Percentiles rank a stretch among this genome's conserved stretches.
phyloP scores from a whole-genome alignment of 164 flowering plant genomes.

The Liriodendron chinense region DNA sequence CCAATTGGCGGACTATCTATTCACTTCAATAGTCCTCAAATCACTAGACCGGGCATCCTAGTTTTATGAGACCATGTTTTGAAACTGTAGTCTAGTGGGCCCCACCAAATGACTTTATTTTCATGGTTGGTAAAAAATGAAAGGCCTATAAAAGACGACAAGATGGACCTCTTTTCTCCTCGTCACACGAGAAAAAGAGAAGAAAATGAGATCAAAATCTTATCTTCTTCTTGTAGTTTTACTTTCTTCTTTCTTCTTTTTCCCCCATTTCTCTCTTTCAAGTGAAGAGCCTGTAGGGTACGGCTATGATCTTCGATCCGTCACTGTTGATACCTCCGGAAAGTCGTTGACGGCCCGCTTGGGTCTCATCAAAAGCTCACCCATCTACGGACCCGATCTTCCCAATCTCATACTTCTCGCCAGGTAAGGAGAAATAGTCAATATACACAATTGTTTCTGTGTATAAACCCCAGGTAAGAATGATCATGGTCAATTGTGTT shows the following conservation, averaged over 20 bases:
- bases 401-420: conserved; percentile 34
- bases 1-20: too few species aligned
- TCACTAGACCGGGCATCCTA: too few species aligned
- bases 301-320: conserved; percentile 35
- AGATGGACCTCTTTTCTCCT: background rate
- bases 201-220: conserved; percentile 9
- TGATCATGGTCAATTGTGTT: background rate
- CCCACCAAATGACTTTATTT: too few species aligned
- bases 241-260: background rate
- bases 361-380: conserved; percentile 24
- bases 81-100: too few species aligned
- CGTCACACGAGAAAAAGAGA: background rate
- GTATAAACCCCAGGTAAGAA: background rate
- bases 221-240: background rate
- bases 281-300: conserved; percentile 25
- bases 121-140: too few species aligned
- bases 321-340: conserved; percentile 20
- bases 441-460: background rate
- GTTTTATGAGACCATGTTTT: too few species aligned
- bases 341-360: conserved; percentile 36
- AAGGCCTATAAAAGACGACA: too few species aligned
- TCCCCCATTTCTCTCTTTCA: background rate
- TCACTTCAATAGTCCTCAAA: too few species aligned
- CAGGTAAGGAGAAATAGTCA: conserved; percentile 23
- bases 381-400: conserved; percentile 44